Percentiles rank a stretch among this genome's conserved stretches.
Conservation (phyloP, 768 basidiomycete genomes). For the Udeniomyces megalosporus region DNA sequence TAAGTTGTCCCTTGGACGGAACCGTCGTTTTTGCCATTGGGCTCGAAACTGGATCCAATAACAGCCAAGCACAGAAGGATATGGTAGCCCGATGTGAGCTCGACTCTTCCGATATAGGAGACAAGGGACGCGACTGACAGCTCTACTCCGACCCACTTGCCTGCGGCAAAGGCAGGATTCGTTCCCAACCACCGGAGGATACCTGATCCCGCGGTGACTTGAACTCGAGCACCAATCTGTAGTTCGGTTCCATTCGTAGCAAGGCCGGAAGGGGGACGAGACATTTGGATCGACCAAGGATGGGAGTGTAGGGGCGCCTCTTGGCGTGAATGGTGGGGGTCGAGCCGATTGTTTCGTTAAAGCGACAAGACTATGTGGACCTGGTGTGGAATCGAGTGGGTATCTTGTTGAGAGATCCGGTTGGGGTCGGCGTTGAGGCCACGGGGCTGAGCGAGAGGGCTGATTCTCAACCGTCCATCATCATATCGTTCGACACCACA, state of each 20-base stretch:
- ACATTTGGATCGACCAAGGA: background rate
- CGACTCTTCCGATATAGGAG: background rate
- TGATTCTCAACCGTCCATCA: too few relatives aligned
- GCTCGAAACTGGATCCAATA: conserved; percentile 22
- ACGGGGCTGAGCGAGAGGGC: too few relatives aligned
- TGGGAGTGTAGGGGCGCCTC: too few relatives aligned
- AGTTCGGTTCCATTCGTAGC: background rate
- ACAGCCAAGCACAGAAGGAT: background rate
- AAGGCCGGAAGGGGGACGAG: background rate
- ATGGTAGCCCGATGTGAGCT: background rate
- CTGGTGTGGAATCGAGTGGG: too few relatives aligned
- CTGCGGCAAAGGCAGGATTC: conserved; percentile 60
- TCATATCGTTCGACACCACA: too few relatives aligned
- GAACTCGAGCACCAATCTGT: conserved; percentile 53
- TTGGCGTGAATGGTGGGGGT: too few relatives aligned
- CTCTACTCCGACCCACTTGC: conserved; percentile 92
- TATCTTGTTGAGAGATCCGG: too few relatives aligned
- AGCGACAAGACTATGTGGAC: too few relatives aligned
- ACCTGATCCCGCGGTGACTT: conserved; percentile 64
- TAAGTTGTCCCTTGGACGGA: conserved; percentile 61
- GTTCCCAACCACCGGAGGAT: conserved; percentile 69
- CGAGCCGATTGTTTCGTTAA: too few relatives aligned
- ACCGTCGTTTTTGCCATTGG: conserved; percentile 91
- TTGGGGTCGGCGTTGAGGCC: too few relatives aligned
- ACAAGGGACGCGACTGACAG: conserved; percentile 34